Evolutionary conservation across 257 asterid species (phyloP), one percentile per base, ranked within the genome.

Genomic region (Misopates orontium): DNA sequence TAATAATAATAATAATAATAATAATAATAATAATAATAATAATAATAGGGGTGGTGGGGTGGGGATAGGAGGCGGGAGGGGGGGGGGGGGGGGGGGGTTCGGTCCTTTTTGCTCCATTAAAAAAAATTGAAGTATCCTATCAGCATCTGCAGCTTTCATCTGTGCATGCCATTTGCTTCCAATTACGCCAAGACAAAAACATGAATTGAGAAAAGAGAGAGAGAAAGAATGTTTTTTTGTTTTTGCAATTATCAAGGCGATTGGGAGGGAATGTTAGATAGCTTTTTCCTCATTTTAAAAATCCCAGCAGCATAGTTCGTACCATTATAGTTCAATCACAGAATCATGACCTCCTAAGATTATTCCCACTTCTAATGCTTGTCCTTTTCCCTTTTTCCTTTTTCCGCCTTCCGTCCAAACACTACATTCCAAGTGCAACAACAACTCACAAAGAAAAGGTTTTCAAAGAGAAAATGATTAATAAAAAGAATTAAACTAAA

Each of bases 321-420:
- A 78, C 72, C 52, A 64, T 80, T 69, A 56, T 54, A 68, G 71
- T 77, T 85, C 84, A 88, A 80, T 69, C 81, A 72, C 74, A 68
- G 75, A 83, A 83, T 80, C 82, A 87, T 79, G 60, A 71, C 78
- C 73, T 77, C 89, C 75, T 69, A 71, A 69, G 89, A 73, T 82
- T 79, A 82, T 82, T 85, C 83, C 82, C 89, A 80, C 86, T 74
- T 80, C 82, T 72, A 80, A 77, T 84, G 88, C 73, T 85, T 85
- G 95, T 87, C 94, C 51, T 74, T 32, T 70, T 74, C 76, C 71
- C 32, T 53, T 56, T 50, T 53, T 63, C 62, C 55, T 49, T 66
- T 64, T 42, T 23, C 64, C 32, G 45, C 51, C 71, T 31, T 69
- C 52, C 72, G 31, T 72, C 87, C 91, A 85, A 69, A 58, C 77